A percentile compares a stretch with the other conserved stretches of the same genome.
Conservation (phyloP, 116 monocot genomes). For the Phalaenopsis hybrid region DNA sequence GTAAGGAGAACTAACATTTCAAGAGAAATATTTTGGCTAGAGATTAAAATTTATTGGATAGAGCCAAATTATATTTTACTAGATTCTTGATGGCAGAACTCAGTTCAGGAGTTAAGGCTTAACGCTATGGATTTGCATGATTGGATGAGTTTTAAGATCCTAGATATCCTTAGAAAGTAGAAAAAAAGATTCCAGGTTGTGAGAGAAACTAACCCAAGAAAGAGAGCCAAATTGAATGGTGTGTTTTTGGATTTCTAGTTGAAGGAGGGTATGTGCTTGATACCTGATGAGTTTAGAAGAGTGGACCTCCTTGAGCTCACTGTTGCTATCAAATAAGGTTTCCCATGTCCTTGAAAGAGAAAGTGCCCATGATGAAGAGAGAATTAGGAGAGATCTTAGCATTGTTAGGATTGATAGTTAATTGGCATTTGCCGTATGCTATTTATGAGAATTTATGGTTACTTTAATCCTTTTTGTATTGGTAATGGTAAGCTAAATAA, state of each 20-base stretch:
- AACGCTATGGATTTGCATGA: neutral
- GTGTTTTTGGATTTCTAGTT: neutral
- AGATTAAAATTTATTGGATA: neutral
- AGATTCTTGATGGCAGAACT: neutral
- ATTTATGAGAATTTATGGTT: too few species aligned
- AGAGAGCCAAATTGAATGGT: neutral
- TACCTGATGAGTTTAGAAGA: neutral
- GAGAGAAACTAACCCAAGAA: neutral
- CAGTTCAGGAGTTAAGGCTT: neutral
- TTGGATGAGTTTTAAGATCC: neutral
- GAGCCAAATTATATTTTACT: neutral
- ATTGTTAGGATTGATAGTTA: too few species aligned
- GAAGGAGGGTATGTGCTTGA: neutral
- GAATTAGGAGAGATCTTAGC: too few species aligned
- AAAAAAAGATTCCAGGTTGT: neutral
- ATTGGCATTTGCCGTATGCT: too few species aligned
- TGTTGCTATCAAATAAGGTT: neutral
- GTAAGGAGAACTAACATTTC: neutral
- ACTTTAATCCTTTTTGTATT: too few species aligned
- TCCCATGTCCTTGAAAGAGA: neutral
- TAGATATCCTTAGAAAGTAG: neutral
- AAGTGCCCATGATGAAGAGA: too few species aligned
- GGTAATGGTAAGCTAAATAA: too few species aligned
- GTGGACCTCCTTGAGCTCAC: neutral
- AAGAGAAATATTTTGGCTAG: neutral